phyloP scores from a whole-genome alignment of 306 rosid species.

The Medicago ruthenica region DNA sequence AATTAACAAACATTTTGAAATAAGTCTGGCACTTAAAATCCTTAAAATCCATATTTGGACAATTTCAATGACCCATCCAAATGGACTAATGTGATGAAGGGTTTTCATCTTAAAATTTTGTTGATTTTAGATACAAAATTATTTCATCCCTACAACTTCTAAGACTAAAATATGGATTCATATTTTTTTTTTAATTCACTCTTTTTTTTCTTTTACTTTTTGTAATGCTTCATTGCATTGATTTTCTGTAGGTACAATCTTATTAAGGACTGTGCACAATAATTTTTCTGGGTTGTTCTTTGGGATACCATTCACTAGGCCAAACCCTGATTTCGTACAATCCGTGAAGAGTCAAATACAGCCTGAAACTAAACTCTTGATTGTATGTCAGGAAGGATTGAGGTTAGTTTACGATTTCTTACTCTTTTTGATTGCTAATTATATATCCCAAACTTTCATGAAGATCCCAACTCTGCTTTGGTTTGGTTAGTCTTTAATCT shows the following conservation, averaged over 20 bases:
- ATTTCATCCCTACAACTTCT: background rate
- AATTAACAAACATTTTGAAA: background rate
- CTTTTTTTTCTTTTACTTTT: too few relatives aligned
- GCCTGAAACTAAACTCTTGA: conserved; percentile 69
- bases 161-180: background rate
- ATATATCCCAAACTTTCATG: background rate
- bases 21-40: background rate
- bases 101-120: background rate
- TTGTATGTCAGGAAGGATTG: conserved; percentile 96
- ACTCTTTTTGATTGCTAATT: conserved; percentile 6
- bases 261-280: conserved; percentile 88
- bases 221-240: background rate
- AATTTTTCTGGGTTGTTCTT: conserved; percentile 90
- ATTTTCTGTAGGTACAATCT: conserved; percentile 72
- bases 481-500: too few relatives aligned
- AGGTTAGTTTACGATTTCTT: conserved; percentile 61
- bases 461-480: too few relatives aligned
- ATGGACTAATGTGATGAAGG: background rate
- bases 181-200: background rate
- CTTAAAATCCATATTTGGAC: background rate
- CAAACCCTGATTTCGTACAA: conserved; percentile 76
- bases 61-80: background rate
- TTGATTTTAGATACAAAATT: background rate
- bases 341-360: conserved; percentile 71
- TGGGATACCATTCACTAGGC: conserved; percentile 86